These are phyloP conservation scores for Lepidopterella palustris DNA, from an alignment of 495 filamentous ascomycete species.

Conservation along the genomic window DNA sequence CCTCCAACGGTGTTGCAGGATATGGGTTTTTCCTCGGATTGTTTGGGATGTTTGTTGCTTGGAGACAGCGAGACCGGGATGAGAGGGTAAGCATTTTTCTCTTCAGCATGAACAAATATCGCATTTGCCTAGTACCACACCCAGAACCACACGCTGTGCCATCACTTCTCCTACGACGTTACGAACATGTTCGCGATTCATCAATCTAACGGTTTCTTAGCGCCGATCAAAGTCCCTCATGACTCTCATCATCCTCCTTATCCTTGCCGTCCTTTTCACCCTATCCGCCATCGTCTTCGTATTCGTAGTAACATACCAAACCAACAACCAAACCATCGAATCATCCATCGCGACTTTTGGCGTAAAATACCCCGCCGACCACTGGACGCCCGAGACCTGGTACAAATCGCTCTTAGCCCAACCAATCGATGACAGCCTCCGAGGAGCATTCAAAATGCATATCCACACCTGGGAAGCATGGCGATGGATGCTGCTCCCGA, in stretches of 20 bases:
- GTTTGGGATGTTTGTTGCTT: constrained; percentile 41
- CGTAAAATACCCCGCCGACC: constrained; percentile 39
- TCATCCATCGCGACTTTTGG: constrained; percentile 27
- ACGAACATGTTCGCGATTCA: background rate
- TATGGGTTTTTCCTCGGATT: constrained; percentile 46
- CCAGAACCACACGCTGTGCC: too few relatives aligned
- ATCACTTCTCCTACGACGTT: too few relatives aligned
- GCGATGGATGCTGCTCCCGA: constrained; percentile 49
- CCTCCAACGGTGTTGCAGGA: constrained; percentile 45
- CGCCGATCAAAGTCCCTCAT: constrained; percentile 40
- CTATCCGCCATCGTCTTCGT: constrained; percentile 42
- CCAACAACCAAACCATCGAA: constrained; percentile 41
- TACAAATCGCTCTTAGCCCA: constrained; percentile 45
- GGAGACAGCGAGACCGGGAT: constrained; percentile 31
- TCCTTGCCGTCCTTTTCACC: constrained; percentile 44
- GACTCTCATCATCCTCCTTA: constrained; percentile 29
- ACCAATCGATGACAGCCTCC: constrained; percentile 35
- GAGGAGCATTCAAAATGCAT: constrained; percentile 38
- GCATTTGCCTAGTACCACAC: too few relatives aligned
- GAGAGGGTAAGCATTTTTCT: constrained; percentile 6
- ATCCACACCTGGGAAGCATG: constrained; percentile 45
- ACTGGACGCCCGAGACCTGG: constrained; percentile 54
- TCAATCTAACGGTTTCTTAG: constrained; percentile 14
- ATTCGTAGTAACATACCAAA: constrained; percentile 36
- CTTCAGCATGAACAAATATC: background rate